Percentiles rank a stretch among this genome's conserved stretches.
Conservation (phyloP, 106 monocot species). For the Platanthera guangdongensis region DNA sequence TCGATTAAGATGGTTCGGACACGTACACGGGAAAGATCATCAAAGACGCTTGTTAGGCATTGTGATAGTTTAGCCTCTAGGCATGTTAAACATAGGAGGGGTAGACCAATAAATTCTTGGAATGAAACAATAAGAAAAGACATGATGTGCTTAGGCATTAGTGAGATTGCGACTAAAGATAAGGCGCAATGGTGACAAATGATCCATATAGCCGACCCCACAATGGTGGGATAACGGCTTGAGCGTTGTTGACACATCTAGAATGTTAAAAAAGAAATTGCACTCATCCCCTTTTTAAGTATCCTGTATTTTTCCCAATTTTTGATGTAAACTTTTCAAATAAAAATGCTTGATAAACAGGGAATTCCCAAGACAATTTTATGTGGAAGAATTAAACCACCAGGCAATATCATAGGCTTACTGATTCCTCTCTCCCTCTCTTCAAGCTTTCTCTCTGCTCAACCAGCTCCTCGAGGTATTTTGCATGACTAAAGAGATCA, state of each 20-base stretch:
- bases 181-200: too few relatives aligned
- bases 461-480: conserved; percentile 49
- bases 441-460: conserved; percentile 77
- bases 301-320: conserved; percentile 2
- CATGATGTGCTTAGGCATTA: too few relatives aligned
- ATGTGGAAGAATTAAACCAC: background rate
- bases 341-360: background rate
- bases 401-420: conserved; percentile 24
- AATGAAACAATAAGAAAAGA: too few relatives aligned
- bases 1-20: too few relatives aligned
- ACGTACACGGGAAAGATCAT: too few relatives aligned
- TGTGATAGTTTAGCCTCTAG: too few relatives aligned
- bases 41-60: too few relatives aligned
- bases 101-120: too few relatives aligned
- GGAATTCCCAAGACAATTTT: background rate
- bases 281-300: background rate
- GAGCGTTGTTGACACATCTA: background rate
- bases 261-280: background rate
- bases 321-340: background rate
- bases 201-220: too few relatives aligned
- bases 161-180: too few relatives aligned
- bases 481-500: conserved; percentile 53
- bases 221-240: too few relatives aligned
- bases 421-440: conserved; percentile 91
- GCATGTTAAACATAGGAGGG: too few relatives aligned